Evolutionary conservation across 1,139 yeast genomes (phyloP).

Genomic region (Suhomyces maxii): DNA sequence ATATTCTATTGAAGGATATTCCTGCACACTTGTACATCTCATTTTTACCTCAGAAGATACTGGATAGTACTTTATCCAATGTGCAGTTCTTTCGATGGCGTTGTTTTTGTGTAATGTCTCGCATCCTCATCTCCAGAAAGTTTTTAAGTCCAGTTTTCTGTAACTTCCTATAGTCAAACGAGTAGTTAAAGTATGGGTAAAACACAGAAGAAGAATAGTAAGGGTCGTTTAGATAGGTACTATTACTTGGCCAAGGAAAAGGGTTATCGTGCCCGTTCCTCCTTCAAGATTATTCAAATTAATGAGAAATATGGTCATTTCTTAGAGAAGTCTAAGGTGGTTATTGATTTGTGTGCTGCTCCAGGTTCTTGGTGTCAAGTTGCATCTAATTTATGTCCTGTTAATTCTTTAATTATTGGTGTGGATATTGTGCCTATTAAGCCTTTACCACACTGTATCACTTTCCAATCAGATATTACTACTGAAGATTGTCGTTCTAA

Average conservation of each 20-base stretch:
- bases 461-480: conserved; percentile 95
- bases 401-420: conserved; percentile 91
- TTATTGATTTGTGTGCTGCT: conserved; percentile 97
- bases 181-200: conserved; percentile 63
- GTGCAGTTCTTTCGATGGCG: neutral
- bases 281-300: conserved; percentile 91
- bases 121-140: conserved; percentile 10
- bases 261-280: conserved; percentile 98
- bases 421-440: conserved; percentile 98
- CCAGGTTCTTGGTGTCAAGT: conserved; percentile 99
- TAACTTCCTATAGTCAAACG: conserved; percentile 2
- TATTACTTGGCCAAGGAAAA: conserved; percentile 94
- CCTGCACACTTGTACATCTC: neutral
- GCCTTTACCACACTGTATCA: conserved; percentile 87
- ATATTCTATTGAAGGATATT: too few relatives aligned
- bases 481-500: conserved; percentile 96
- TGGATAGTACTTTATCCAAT: neutral
- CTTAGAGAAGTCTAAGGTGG: conserved; percentile 93
- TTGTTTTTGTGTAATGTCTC: conserved; percentile 1
- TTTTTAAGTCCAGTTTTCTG: conserved; percentile 9
- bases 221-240: conserved; percentile 98
- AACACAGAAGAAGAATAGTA: conserved; percentile 93
- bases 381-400: conserved; percentile 88
- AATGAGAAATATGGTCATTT: conserved; percentile 97
- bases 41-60: too few relatives aligned